Evolutionary conservation across 2,329 filamentous ascomycete genomes (phyloP).

Genomic region (Trichoderma asperellum): DNA sequence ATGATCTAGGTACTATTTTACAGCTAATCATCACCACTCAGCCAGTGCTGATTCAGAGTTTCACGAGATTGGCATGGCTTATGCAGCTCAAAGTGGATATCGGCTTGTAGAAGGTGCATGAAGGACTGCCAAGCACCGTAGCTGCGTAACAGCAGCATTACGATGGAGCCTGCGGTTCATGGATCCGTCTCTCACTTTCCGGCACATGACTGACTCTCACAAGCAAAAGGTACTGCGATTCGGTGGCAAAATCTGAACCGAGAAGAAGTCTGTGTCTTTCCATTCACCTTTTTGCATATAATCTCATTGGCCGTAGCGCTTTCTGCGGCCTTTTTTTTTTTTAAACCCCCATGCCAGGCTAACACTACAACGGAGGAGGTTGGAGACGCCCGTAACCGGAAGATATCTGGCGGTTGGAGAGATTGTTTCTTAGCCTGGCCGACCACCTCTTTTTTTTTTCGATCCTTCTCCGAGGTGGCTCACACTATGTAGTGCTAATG

Average conservation of each 20-base stretch:
- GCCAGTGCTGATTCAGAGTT: not conserved
- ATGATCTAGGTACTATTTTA: not conserved
- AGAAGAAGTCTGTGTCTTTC: not conserved
- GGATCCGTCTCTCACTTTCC: constrained; percentile 6
- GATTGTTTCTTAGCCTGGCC: constrained; percentile 5
- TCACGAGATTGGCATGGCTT: not conserved
- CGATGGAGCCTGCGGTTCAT: not conserved
- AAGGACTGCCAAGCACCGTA: not conserved
- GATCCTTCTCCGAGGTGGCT: not conserved
- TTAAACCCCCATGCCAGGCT: not conserved
- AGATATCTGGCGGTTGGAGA: constrained; percentile 12
- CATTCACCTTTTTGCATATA: not conserved
- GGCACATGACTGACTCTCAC: constrained; percentile 18
- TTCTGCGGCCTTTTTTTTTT: not conserved
- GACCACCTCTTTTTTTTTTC: constrained; percentile 11
- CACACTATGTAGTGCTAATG: constrained; percentile 25
- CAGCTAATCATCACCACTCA: not conserved
- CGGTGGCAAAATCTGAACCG: not conserved
- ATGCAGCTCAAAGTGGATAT: constrained; percentile 13
- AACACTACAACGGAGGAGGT: not conserved
- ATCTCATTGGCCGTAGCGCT: not conserved
- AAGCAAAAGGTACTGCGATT: not conserved
- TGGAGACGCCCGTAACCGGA: constrained; percentile 5
- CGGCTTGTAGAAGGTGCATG: not conserved
- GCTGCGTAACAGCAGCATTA: constrained; percentile 4